phyloP scores from a whole-genome alignment of 2,329 filamentous ascomycete genomes.

The Colletotrichum karsti region DNA sequence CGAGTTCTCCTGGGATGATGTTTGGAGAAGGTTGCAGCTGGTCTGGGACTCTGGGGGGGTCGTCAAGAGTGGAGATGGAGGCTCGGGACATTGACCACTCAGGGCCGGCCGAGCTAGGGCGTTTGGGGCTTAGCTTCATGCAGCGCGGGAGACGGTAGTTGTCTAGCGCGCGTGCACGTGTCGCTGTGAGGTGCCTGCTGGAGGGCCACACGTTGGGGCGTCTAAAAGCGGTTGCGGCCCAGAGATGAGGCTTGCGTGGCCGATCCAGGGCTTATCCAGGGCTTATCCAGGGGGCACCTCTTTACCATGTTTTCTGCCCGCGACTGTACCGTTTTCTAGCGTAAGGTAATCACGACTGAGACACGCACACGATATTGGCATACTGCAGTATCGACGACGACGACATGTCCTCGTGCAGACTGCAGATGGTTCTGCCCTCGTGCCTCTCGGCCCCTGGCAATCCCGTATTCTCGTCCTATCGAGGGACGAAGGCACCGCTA shows the following conservation, averaged over 20 bases:
- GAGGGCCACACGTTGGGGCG: background rate
- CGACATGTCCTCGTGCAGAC: too few species aligned
- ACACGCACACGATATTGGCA: background rate
- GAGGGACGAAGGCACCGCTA: background rate
- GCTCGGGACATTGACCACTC: slow-evolving; percentile 5
- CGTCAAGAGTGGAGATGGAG: slow-evolving; percentile 14
- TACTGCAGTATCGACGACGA: background rate
- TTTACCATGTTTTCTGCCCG: too few species aligned
- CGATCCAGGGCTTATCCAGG: background rate
- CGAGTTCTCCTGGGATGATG: background rate
- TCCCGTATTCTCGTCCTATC: background rate
- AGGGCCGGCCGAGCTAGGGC: background rate
- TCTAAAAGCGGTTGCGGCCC: slow-evolving; percentile 10
- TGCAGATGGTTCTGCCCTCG: background rate
- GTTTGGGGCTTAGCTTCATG: background rate
- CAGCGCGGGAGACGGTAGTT: slow-evolving; percentile 12
- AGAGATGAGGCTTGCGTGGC: slow-evolving; percentile 26
- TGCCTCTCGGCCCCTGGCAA: background rate
- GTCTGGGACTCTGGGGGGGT: background rate
- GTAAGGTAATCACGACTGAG: background rate
- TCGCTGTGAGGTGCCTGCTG: background rate
- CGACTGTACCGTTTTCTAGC: too few species aligned
- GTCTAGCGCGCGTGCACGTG: background rate
- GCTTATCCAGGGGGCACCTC: too few species aligned
- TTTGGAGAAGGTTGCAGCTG: background rate